phyloP scores from a whole-genome alignment of 2,329 filamentous ascomycete genomes.

The Cercospora sojina region DNA sequence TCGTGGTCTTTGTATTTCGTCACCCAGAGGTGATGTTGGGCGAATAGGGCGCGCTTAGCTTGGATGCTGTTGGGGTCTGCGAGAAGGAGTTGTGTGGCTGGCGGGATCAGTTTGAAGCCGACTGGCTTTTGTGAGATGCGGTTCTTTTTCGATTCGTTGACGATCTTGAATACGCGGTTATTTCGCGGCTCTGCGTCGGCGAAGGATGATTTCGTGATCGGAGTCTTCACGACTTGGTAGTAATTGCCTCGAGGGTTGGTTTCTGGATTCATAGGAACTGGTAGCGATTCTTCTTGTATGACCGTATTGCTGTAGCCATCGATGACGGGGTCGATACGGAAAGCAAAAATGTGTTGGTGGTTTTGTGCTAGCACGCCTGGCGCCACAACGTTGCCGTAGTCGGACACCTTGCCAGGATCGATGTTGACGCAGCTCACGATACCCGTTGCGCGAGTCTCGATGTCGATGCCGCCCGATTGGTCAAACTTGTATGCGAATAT shows the following conservation, averaged over 20 bases:
- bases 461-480: conserved; percentile 59
- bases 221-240: conserved; percentile 53
- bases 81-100: conserved; percentile 52
- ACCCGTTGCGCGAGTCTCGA: conserved; percentile 65
- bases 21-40: conserved; percentile 55
- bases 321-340: conserved; percentile 64
- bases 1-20: conserved; percentile 55
- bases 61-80: conserved; percentile 48
- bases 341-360: conserved; percentile 68
- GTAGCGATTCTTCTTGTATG: conserved; percentile 54
- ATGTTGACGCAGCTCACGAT: conserved; percentile 62
- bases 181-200: conserved; percentile 45
- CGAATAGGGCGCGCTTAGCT: conserved; percentile 49
- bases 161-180: conserved; percentile 57
- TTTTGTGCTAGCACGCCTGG: conserved; percentile 66
- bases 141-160: conserved; percentile 50
- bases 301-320: conserved; percentile 57
- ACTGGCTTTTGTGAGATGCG: conserved; percentile 49
- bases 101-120: conserved; percentile 51
- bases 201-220: conserved; percentile 26
- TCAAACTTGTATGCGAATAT: conserved; percentile 65
- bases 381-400: conserved; percentile 58
- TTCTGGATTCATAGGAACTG: conserved; percentile 50
- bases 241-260: conserved; percentile 63
- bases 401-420: conserved; percentile 54